These are phyloP conservation scores for Tulasnella sp. DNA, from an alignment of 768 basidiomycete genomes.

Conservation along the genomic window DNA sequence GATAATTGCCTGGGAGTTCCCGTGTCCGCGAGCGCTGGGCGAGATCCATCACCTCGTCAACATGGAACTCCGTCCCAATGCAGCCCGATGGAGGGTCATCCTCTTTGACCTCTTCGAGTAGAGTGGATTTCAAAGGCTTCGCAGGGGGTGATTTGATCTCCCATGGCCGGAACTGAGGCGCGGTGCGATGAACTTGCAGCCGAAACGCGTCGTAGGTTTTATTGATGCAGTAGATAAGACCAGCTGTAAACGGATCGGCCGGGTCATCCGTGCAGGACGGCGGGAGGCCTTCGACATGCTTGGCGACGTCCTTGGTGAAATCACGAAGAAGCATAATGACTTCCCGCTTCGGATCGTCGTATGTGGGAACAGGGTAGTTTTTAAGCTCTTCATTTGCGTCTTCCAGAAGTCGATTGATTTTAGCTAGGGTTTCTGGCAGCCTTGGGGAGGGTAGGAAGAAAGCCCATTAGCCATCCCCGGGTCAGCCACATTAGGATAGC, in stretches of 20 bases:
- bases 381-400: background rate
- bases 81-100: background rate
- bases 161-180: constrained; percentile 39
- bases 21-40: constrained; percentile 59
- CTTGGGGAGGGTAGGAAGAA: no score
- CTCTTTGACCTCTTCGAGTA: background rate
- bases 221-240: constrained; percentile 16
- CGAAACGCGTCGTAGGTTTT: background rate
- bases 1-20: constrained; percentile 67
- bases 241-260: background rate
- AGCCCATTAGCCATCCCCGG: background rate
- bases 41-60: constrained; percentile 37
- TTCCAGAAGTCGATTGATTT: background rate
- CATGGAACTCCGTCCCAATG: constrained; percentile 45
- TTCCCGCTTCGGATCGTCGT: constrained; percentile 20
- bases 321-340: constrained; percentile 18
- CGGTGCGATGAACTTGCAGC: constrained; percentile 33
- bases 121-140: background rate
- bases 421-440: no score
- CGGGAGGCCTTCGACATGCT: constrained; percentile 22
- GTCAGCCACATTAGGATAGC: background rate
- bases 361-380: background rate
- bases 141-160: background rate
- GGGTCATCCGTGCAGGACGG: constrained; percentile 3
- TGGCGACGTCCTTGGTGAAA: constrained; percentile 25